These are phyloP conservation scores for Scutellaria galericulata DNA, from an alignment of 257 asterid genomes.

Conservation along the genomic window DNA sequence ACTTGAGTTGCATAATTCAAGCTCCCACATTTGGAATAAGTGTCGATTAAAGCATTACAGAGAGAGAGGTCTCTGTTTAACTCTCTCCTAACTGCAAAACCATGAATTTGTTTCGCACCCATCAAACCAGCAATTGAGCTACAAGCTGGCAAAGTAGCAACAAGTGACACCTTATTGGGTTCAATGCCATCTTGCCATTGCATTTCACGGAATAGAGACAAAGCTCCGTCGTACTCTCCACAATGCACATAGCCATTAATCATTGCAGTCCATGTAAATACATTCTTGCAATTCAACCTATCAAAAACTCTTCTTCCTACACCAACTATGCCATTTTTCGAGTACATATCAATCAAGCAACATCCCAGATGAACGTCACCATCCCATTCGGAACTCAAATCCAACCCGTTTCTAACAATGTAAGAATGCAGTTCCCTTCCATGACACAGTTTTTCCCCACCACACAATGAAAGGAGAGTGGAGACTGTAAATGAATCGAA, in stretches of 20 bases:
- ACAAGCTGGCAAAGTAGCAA: conserved; percentile 60
- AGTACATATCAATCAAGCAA: conserved; percentile 71
- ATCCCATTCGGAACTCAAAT: conserved; percentile 32
- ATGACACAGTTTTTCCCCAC: conserved; percentile 32
- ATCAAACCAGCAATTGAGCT: conserved; percentile 53
- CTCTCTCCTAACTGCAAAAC: conserved; percentile 57
- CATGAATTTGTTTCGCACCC: conserved; percentile 71
- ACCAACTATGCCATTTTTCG: conserved; percentile 46
- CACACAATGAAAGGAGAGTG: conserved; percentile 54
- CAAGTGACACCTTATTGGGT: conserved; percentile 70
- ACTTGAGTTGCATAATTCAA: conserved; percentile 52
- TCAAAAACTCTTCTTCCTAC: conserved; percentile 61
- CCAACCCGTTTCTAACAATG: conserved; percentile 47
- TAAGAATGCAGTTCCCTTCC: conserved; percentile 72
- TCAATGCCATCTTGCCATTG: conserved; percentile 45
- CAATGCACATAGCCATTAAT: conserved; percentile 60
- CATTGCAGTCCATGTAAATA: conserved; percentile 71
- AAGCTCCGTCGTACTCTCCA: conserved; percentile 52
- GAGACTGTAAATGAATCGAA: conserved; percentile 61
- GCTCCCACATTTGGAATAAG: conserved; percentile 66
- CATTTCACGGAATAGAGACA: conserved; percentile 60
- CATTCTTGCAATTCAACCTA: conserved; percentile 47
- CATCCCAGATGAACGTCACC: conserved; percentile 65
- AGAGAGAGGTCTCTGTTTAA: conserved; percentile 49
- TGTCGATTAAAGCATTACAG: conserved; percentile 61